Percentiles rank a stretch among this genome's conserved stretches.
phyloP scores from a whole-genome alignment of 495 filamentous ascomycete species.

The Echria macrotheca region DNA sequence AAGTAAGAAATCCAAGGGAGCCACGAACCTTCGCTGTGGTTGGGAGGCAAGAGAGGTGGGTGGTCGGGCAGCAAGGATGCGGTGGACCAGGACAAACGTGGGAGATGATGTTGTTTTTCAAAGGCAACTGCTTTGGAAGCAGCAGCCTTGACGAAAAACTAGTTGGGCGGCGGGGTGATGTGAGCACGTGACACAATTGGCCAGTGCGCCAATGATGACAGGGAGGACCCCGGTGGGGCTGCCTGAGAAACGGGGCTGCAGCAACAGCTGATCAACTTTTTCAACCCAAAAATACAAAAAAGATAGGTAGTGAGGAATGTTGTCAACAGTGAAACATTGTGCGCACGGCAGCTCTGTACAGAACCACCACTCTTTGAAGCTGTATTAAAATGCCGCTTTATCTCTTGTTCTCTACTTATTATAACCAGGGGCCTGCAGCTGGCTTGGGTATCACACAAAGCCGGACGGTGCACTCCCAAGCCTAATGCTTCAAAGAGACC shows the following conservation, averaged over 20 bases:
- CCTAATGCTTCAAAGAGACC: no score
- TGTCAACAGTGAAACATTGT: no score
- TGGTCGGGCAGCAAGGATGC: conserved; percentile 28
- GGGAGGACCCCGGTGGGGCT: not conserved
- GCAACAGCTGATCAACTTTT: no score
- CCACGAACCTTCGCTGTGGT: conserved; percentile 23
- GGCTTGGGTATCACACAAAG: no score
- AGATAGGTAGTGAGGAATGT: no score
- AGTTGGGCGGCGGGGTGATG: conserved; percentile 33
- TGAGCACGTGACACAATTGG: conserved; percentile 27
- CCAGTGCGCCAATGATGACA: conserved; percentile 15
- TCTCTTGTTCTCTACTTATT: no score
- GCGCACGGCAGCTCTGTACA: no score
- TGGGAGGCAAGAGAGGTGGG: conserved; percentile 12
- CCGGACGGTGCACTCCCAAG: no score
- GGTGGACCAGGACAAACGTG: conserved; percentile 22
- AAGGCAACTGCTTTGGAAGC: conserved; percentile 25
- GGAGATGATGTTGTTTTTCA: conserved; percentile 29
- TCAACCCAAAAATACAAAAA: no score
- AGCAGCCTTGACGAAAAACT: conserved; percentile 35
- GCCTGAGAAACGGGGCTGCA: not conserved
- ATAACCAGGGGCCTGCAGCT: no score
- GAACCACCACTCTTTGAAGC: no score
- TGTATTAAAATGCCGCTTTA: no score
- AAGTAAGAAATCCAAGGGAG: not conserved